A percentile compares a stretch with the other conserved stretches of the same genome.
Conservation (phyloP, 2,329 filamentous ascomycete genomes). For the Aspergillus tamarii region DNA sequence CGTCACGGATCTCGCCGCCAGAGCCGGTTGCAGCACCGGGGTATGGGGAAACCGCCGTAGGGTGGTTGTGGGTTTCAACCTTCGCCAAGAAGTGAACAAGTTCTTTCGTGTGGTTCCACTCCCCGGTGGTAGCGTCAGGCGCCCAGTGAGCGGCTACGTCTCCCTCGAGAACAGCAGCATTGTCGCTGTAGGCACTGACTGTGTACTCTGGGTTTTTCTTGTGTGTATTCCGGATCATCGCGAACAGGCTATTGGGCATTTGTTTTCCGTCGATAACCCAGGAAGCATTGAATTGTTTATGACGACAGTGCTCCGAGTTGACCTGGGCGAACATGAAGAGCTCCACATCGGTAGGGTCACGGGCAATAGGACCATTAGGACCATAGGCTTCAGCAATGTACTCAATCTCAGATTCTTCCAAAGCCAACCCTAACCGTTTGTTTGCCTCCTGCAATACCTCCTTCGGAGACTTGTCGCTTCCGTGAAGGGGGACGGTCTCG, state of each 20-base stretch:
- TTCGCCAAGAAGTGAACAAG: conserved; percentile 85
- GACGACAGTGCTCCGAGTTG: conserved; percentile 90
- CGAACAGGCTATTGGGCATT: conserved; percentile 82
- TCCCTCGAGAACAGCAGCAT: conserved; percentile 87
- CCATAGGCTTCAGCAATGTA: conserved; percentile 88
- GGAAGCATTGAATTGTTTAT: conserved; percentile 94
- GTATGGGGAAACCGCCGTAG: conserved; percentile 91
- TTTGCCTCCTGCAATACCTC: conserved; percentile 82
- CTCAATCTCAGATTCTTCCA: conserved; percentile 87
- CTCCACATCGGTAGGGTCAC: conserved; percentile 83
- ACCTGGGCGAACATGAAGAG: conserved; percentile 99
- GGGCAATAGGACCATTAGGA: conserved; percentile 59
- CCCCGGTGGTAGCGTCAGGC: conserved; percentile 80
- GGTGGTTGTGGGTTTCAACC: conserved; percentile 97
- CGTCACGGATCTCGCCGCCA: conserved; percentile 93
- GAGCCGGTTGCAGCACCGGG: conserved; percentile 93
- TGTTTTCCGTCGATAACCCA: conserved; percentile 90
- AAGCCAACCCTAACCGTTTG: conserved; percentile 76
- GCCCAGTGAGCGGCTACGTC: conserved; percentile 78
- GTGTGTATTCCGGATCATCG: conserved; percentile 97
- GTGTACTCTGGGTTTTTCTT: conserved; percentile 74
- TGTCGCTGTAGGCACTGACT: conserved; percentile 96
- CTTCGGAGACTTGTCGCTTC: conserved; percentile 65
- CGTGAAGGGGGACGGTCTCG: conserved; percentile 74
- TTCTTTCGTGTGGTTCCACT: conserved; percentile 87